phyloP scores from a whole-genome alignment of 2,329 filamentous ascomycete genomes.

The Metarhizium rileyi region DNA sequence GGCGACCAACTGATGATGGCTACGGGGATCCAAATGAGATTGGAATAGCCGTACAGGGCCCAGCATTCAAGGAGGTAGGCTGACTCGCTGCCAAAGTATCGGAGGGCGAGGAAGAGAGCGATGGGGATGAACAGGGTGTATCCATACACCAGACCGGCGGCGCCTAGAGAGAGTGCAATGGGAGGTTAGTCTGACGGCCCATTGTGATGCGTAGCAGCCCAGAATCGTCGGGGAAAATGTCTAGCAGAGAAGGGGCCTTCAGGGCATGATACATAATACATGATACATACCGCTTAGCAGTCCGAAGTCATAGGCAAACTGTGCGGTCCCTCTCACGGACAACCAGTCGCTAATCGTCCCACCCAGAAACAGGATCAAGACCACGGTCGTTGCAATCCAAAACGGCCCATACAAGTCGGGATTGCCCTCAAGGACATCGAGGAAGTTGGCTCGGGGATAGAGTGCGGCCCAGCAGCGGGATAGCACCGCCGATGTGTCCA shows the following conservation, averaged over 20 bases:
- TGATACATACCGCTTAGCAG: conserved; percentile 62
- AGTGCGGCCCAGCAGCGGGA: conserved; percentile 81
- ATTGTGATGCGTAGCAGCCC: background rate
- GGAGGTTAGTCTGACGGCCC: background rate
- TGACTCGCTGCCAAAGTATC: conserved; percentile 90
- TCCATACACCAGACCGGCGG: conserved; percentile 87
- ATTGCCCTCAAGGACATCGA: conserved; percentile 94
- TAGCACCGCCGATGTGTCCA: conserved; percentile 85
- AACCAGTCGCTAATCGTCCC: conserved; percentile 93
- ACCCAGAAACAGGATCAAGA: conserved; percentile 89
- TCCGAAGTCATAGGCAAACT: conserved; percentile 86
- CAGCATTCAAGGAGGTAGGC: conserved; percentile 93
- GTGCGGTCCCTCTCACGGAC: conserved; percentile 53
- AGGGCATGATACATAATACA: conserved; percentile 27
- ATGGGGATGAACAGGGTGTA: conserved; percentile 86
- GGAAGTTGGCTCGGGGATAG: conserved; percentile 86
- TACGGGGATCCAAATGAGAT: conserved; percentile 94
- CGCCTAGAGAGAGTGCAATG: conserved; percentile 37
- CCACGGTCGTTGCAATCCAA: conserved; percentile 97
- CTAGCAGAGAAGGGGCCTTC: background rate
- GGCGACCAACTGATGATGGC: conserved; percentile 86
- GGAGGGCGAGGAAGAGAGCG: conserved; percentile 75
- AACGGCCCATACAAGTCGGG: conserved; percentile 94
- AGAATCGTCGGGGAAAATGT: background rate
- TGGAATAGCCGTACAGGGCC: conserved; percentile 91